Base-by-base conservation (phyloP, 257 asterid genomes). In the Thymus mandschuricus region DNA sequence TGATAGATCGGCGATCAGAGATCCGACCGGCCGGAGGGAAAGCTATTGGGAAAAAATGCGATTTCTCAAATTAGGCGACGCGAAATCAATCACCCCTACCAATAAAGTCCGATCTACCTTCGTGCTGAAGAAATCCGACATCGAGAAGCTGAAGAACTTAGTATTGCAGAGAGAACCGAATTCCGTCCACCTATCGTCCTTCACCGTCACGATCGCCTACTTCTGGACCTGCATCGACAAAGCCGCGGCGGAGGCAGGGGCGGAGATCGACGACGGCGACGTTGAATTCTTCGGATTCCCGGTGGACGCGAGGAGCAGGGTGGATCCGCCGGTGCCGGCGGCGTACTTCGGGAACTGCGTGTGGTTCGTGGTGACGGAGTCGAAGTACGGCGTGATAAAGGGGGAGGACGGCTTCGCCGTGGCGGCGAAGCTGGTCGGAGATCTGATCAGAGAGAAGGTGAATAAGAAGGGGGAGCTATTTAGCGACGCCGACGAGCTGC, bases 331-430 rank as follows among this genome's bases (percentile, higher is more conserved):
- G 43, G 13, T 69, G 8, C 76, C 89, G 2, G 68, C 65, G 1
- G 54, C 57, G 31, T 85, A 85, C 28, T 80, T 80, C 28, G 87
- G 89, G 0, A 85, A 85, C 71, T 82, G 85, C 69, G 0, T 82
- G 3, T 70, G 54, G 13, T 13, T 64, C 1, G 80, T 21, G 30
- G 38, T 44, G 69, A 72, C 40, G 46, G 74, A 64, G 8, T 41
- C 80, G 6, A 69, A 46, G 41, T 75, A 69, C 48, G 78, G 81
- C 6, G 10, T 12, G 10, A 41, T 85, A 35, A 79, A 28, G 21
- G 74, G 72, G 4, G 52, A 41, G 10, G 77, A 80, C 6, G 83
- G 81, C 1, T 76, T 76, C 7, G 3, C 8, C 0, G 49, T 4
- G 0, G 84, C 84, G 4, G 79, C 64, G 1, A 34, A 74, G 77